Conservation (phyloP, 2,329 filamentous ascomycete genomes). For the Grosmannia penicillata region DNA sequence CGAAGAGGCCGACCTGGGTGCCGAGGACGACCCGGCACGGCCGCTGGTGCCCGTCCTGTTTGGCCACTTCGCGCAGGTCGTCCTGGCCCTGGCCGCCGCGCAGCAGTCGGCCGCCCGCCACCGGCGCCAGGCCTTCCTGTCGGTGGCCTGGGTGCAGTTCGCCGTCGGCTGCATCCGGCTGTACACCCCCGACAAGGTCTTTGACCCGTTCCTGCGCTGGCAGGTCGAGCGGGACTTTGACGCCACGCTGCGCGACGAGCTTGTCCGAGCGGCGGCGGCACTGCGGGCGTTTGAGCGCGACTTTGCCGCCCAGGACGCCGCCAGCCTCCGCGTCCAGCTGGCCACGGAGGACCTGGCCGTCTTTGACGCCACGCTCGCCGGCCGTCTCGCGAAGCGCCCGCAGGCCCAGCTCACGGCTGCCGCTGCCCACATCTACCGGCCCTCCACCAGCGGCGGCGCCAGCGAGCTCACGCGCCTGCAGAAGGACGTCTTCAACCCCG, state of each 20-base stretch:
- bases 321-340: slow-evolving; percentile 49
- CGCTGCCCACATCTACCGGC: slow-evolving; percentile 7
- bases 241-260: slow-evolving; percentile 34
- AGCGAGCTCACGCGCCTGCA: slow-evolving; percentile 48
- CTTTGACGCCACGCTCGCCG: slow-evolving; percentile 1
- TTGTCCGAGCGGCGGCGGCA: slow-evolving; percentile 42
- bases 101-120: slow-evolving; percentile 12
- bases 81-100: slow-evolving; percentile 27
- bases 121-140: slow-evolving; percentile 20
- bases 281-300: slow-evolving; percentile 49
- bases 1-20: neutral
- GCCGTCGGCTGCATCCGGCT: slow-evolving; percentile 60
- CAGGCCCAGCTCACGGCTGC: slow-evolving; percentile 1
- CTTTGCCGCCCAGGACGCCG: slow-evolving; percentile 50
- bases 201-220: slow-evolving; percentile 61
- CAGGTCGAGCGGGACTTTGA: slow-evolving; percentile 49
- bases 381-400: neutral
- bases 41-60: slow-evolving; percentile 20
- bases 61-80: slow-evolving; percentile 29
- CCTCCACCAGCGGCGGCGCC: slow-evolving; percentile 2
- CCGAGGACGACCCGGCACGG: neutral
- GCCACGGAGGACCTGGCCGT: slow-evolving; percentile 43
- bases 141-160: slow-evolving; percentile 61
- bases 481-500: slow-evolving; percentile 70
- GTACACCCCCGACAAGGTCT: slow-evolving; percentile 74